Conservation (phyloP, 768 basidiomycete genomes). For the Suillus luteus region DNA sequence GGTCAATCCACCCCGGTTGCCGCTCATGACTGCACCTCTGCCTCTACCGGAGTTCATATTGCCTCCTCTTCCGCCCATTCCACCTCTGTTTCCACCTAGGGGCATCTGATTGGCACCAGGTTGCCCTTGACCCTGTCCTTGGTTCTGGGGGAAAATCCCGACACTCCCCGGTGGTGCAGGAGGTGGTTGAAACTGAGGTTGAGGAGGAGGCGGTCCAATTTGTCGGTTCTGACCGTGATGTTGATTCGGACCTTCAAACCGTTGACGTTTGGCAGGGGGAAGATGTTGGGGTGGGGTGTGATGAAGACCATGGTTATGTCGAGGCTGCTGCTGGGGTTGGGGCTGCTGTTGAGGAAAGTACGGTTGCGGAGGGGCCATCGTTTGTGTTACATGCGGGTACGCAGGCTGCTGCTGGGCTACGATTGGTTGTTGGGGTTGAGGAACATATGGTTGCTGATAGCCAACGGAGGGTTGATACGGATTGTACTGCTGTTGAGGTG, state of each 20-base stretch:
- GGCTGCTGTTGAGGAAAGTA: conserved; percentile 41
- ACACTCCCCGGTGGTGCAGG: conserved; percentile 27
- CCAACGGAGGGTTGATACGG: conserved; percentile 73
- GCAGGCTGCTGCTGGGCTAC: conserved; percentile 39
- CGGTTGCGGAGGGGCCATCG: conserved; percentile 43
- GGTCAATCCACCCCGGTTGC: conserved; percentile 46
- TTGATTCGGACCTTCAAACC: conserved; percentile 76
- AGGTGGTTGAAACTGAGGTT: conserved; percentile 56
- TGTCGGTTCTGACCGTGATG: conserved; percentile 42
- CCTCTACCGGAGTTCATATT: conserved; percentile 35
- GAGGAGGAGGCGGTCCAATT: conserved; percentile 48
- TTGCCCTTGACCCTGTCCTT: conserved; percentile 38
- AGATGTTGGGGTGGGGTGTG: conserved; percentile 76
- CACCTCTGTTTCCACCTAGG: conserved; percentile 47
- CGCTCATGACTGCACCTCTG: conserved; percentile 52
- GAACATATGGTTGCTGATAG: conserved; percentile 67
- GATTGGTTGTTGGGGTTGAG: conserved; percentile 59
- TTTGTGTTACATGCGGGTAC: conserved; percentile 45
- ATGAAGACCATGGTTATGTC: conserved; percentile 50
- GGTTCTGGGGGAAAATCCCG: conserved; percentile 30
- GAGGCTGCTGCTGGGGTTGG: conserved; percentile 44
- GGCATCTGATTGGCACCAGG: conserved; percentile 44
- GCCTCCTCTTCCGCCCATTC: conserved; percentile 47
- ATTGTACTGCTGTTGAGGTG: conserved; percentile 66
- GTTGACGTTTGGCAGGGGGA: conserved; percentile 90